Percentiles rank a stretch among this genome's conserved stretches.
Evolutionary conservation across 768 basidiomycete species (phyloP).

Genomic region (Mycena vulgaris): DNA sequence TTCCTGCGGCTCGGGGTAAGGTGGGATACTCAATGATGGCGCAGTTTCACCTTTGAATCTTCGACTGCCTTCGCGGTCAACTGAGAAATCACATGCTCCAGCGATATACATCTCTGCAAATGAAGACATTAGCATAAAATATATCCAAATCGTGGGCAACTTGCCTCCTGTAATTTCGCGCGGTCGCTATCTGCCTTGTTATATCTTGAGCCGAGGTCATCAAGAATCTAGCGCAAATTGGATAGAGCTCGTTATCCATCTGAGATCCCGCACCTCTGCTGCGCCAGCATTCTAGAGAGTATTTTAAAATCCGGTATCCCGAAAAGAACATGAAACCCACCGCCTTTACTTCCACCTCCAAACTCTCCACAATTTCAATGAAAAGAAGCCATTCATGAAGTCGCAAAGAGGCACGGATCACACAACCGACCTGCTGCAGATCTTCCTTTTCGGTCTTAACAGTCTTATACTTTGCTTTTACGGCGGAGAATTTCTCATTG

Average conservation of each 20-base stretch:
- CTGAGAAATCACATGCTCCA: no score
- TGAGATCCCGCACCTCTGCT: not conserved
- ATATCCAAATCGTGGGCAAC: not conserved
- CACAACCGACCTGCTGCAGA: conserved; percentile 6
- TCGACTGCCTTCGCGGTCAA: no score
- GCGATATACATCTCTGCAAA: not conserved
- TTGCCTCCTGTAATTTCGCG: not conserved
- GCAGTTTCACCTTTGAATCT: no score
- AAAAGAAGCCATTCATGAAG: not conserved
- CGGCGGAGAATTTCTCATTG: not conserved
- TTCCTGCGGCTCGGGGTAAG: no score
- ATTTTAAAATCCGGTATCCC: not conserved
- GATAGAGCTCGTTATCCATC: not conserved
- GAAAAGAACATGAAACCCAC: not conserved
- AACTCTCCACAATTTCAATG: conserved; percentile 4
- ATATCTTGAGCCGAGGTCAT: not conserved
- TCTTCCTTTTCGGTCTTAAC: not conserved
- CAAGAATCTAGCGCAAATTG: not conserved
- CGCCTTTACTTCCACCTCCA: not conserved
- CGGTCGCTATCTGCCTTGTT: not conserved
- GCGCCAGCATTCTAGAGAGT: not conserved
- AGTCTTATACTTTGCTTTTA: not conserved
- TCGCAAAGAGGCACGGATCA: no score
- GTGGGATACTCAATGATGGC: no score
- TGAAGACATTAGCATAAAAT: not conserved